These are phyloP conservation scores for Ettlia oleoabundans DNA, from an alignment of 139 green algal genomes.

Conservation along the genomic window DNA sequence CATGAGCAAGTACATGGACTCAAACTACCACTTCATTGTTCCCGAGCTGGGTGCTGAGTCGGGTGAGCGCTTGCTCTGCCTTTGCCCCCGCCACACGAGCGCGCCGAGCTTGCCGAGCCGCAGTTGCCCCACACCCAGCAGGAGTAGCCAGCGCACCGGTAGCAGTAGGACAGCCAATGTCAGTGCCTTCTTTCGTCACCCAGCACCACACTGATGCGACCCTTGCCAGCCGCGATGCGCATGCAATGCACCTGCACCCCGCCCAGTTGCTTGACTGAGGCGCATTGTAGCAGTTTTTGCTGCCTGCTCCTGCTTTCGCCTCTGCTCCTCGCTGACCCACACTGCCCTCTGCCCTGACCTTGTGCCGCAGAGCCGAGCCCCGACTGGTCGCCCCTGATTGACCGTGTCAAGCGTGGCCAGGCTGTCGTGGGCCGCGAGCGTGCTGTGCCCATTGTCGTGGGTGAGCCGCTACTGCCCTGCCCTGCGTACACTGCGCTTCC, in stretches of 20 bases:
- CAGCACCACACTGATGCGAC: no score
- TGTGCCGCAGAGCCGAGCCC: slow-evolving; percentile 34
- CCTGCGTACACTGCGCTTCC: no score
- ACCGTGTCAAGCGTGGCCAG: slow-evolving; percentile 73
- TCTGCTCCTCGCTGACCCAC: background rate
- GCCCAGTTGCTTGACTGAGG: background rate
- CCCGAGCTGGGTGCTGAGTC: slow-evolving; percentile 68
- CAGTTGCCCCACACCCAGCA: no score
- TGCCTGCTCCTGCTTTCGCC: background rate
- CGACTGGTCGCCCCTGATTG: slow-evolving; percentile 66
- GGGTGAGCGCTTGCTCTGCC: no score
- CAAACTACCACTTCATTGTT: slow-evolving; percentile 92
- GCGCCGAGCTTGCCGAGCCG: no score
- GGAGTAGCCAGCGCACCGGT: no score
- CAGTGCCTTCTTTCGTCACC: no score
- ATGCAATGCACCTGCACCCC: no score
- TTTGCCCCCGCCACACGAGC: no score
- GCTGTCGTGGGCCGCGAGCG: slow-evolving; percentile 60
- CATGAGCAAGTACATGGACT: slow-evolving; percentile 94
- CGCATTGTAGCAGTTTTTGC: background rate
- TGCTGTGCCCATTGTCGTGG: slow-evolving; percentile 85
- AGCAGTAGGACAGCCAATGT: no score
- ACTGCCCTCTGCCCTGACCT: background rate
- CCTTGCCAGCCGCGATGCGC: no score
- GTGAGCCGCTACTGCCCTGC: no score